A percentile compares a stretch with the other conserved stretches of the same genome.
Conservation (phyloP, 2,329 filamentous ascomycete species). For the Apiospora kogelbergensis region DNA sequence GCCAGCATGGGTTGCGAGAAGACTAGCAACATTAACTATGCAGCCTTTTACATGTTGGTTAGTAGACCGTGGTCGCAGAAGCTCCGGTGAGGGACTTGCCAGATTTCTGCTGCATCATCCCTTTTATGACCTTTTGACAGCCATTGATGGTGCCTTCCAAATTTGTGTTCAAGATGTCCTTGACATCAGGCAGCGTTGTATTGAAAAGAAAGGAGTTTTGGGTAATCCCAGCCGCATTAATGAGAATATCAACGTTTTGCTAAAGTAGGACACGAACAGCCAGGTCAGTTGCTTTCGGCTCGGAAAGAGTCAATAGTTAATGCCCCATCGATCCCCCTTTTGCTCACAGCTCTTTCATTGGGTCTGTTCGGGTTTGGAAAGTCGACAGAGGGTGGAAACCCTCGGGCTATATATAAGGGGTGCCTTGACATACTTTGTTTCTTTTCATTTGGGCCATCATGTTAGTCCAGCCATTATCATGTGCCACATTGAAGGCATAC, state of each 20-base stretch:
- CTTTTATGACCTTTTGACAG: constrained; percentile 52
- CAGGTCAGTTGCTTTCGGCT: not conserved
- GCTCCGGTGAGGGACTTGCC: constrained; percentile 19
- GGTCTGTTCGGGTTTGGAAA: not conserved
- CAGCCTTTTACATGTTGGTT: constrained; percentile 45
- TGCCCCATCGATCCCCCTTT: not conserved
- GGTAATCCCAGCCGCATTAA: constrained; percentile 78
- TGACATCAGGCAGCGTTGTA: constrained; percentile 50
- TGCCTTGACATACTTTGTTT: not conserved
- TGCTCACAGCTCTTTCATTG: not conserved
- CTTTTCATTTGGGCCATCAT: not conserved
- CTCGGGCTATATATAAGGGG: no score
- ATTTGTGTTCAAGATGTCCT: constrained; percentile 67
- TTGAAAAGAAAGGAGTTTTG: constrained; percentile 64
- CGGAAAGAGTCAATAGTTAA: no score
- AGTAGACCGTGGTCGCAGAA: not conserved
- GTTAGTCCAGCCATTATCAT: constrained; percentile 5
- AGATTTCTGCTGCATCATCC: constrained; percentile 42
- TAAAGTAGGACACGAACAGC: constrained; percentile 12
- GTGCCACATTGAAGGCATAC: constrained; percentile 24
- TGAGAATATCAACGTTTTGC: constrained; percentile 54
- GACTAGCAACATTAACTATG: constrained; percentile 80
- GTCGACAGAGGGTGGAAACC: not conserved
- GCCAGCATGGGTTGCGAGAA: constrained; percentile 70
- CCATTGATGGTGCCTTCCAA: constrained; percentile 64